Evolutionary conservation across 495 filamentous ascomycete genomes (phyloP).

Genomic region (Glutinoglossum americanum): DNA sequence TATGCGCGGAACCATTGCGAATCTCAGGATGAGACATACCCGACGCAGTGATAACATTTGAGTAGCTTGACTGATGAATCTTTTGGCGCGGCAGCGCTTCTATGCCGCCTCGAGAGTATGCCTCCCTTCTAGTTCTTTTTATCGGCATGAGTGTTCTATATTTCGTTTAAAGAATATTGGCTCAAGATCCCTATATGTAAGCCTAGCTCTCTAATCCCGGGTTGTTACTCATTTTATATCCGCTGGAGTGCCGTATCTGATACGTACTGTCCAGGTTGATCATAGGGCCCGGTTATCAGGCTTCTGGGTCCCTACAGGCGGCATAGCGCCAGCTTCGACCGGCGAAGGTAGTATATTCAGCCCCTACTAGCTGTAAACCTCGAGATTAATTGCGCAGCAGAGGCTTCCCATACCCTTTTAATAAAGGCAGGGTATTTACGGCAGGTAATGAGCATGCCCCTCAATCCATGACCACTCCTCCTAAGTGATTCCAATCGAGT

Average conservation of each 20-base stretch:
- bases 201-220: slow-evolving; percentile 1
- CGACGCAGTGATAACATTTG: not conserved
- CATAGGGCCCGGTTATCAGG: slow-evolving; percentile 41
- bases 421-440: slow-evolving; percentile 62
- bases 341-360: slow-evolving; percentile 1
- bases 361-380: not conserved
- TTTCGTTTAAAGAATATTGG: not conserved
- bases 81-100: not conserved
- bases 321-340: slow-evolving; percentile 5
- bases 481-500: not conserved
- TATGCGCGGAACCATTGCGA: not conserved
- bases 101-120: not conserved
- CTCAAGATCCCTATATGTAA: not conserved
- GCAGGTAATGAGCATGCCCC: slow-evolving; percentile 28
- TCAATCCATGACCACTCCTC: not conserved
- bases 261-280: slow-evolving; percentile 22
- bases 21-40: not conserved
- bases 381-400: slow-evolving; percentile 9
- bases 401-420: slow-evolving; percentile 53
- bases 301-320: slow-evolving; percentile 49
- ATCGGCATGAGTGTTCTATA: not conserved
- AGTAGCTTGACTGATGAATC: not conserved
- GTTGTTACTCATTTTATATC: not conserved
- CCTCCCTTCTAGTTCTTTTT: not conserved
- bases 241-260: not conserved